Evolutionary conservation across 2,329 filamentous ascomycete species (phyloP).

Genomic region (Coniella vitis): DNA sequence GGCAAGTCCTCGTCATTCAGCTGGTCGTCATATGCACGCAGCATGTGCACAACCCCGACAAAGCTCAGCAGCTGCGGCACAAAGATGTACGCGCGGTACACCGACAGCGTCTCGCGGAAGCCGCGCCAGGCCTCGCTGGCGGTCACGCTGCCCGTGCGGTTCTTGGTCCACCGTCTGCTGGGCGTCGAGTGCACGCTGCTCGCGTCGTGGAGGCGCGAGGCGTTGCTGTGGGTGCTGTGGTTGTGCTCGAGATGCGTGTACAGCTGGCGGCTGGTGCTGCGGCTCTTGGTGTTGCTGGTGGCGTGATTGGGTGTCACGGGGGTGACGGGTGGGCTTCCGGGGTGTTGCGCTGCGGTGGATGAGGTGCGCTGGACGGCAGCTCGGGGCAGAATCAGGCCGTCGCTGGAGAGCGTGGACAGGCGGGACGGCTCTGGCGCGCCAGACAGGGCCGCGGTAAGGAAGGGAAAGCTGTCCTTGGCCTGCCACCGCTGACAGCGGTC

Average conservation of each 20-base stretch:
- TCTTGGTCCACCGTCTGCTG: conserved; percentile 7
- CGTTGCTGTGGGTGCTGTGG: too few species aligned
- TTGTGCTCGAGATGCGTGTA: too few species aligned
- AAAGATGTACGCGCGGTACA: conserved; percentile 16
- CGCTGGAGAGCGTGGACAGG: too few species aligned
- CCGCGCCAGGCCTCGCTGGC: conserved; percentile 14
- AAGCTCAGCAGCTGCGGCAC: conserved; percentile 21
- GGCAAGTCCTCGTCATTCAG: conserved; percentile 15
- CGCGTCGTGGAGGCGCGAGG: background rate
- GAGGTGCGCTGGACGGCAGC: too few species aligned
- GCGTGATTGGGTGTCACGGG: background rate
- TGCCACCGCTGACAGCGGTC: conserved; percentile 15
- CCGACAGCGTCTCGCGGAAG: conserved; percentile 19
- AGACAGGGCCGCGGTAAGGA: background rate
- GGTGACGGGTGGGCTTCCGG: background rate
- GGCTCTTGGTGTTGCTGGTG: too few species aligned
- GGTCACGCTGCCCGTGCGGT: background rate
- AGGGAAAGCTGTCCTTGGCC: conserved; percentile 3
- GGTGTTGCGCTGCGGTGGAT: background rate
- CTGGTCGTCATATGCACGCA: conserved; percentile 21
- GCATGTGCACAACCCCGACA: conserved; percentile 17
- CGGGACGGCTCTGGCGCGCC: too few species aligned
- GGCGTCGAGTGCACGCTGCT: background rate
- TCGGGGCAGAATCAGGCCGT: too few species aligned
- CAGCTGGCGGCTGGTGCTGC: too few species aligned